Evolutionary conservation across 2,329 filamentous ascomycete species (phyloP).

Genomic region (Epichloe scottii): DNA sequence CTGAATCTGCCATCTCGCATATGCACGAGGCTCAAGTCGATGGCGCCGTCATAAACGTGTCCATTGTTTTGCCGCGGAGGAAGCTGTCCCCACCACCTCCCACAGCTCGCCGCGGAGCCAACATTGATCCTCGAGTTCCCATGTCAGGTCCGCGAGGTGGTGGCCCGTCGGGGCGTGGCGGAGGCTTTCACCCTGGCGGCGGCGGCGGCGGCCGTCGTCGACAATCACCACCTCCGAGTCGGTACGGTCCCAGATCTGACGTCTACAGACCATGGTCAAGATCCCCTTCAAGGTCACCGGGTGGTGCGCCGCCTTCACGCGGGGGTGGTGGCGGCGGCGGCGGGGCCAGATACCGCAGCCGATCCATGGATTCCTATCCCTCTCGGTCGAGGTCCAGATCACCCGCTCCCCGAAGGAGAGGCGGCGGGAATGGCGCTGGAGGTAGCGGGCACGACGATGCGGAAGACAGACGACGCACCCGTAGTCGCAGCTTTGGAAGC

Average conservation of each 20-base stretch:
- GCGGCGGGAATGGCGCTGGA: slow-evolving; percentile 19
- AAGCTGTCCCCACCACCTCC: slow-evolving; percentile 75
- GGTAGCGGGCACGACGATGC: slow-evolving; percentile 9
- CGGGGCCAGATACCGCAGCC: slow-evolving; percentile 30
- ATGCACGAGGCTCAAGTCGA: slow-evolving; percentile 98
- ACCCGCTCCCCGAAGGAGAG: slow-evolving; percentile 21
- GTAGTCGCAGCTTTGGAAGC: slow-evolving; percentile 34
- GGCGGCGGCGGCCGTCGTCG: slow-evolving; percentile 21
- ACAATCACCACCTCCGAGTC: slow-evolving; percentile 21
- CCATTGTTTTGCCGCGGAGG: slow-evolving; percentile 72
- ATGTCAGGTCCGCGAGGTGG: slow-evolving; percentile 20
- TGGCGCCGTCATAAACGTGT: slow-evolving; percentile 70
- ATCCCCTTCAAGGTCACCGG: slow-evolving; percentile 29
- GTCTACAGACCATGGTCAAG: slow-evolving; percentile 50
- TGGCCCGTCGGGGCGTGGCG: slow-evolving; percentile 13
- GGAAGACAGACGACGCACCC: slow-evolving; percentile 29
- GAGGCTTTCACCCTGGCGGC: slow-evolving; percentile 19
- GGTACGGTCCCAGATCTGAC: slow-evolving; percentile 35
- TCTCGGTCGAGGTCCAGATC: slow-evolving; percentile 36
- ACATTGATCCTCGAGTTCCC: slow-evolving; percentile 38
- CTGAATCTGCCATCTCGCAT: slow-evolving; percentile 79
- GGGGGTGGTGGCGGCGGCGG: slow-evolving; percentile 14
- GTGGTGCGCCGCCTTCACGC: slow-evolving; percentile 26
- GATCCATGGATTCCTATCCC: slow-evolving; percentile 30
- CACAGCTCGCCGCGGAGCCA: slow-evolving; percentile 49